Evolutionary conservation across 2,329 filamentous ascomycete species (phyloP), one percentile per base, ranked within the genome.

Genomic region (Ophiobolus disseminans): DNA sequence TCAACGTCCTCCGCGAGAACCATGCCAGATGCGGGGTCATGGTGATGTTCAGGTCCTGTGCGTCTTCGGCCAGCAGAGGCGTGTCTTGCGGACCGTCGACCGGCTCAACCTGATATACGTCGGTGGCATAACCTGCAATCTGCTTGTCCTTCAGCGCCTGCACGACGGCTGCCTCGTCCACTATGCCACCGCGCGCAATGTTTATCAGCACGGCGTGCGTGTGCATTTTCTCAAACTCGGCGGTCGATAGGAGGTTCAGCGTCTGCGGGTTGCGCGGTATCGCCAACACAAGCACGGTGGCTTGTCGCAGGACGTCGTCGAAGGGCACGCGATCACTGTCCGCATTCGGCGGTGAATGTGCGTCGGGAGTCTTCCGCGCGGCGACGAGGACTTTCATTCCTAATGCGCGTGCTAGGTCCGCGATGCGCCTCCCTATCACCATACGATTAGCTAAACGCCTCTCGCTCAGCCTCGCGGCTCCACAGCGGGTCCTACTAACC

Each of bases 1-100:
- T 66, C 48, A 78, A 69, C 4, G 79, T 82, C 54, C 68, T 74
- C 37, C 75, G 71, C 1, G 79, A 75, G 54, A 76, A 78, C 81
- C 81, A 84, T 1, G 82, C 81, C 30, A 82, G 52, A 67, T 84
- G 81, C 14, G 80, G 80, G 38, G 73, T 80, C 31, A 81, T 56
- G 0, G 80, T 75, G 50, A 84, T 63, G 50, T 82, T 82, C 10
- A 81, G 73, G 16, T 75, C 71, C 40, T 73, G 68, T 2, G 69
- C 69, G 14, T 78, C 76, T n/a, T 76, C 68, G 5, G 68, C 59
- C 19, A 81, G 57, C 36, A 82, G 63, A 0, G 75, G 73, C 5
- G 73, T 76, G 17, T 74, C 76, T 11, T 74, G 69, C 37, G 60
- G 52, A 0, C 67, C 67, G 30, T 71, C 74, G 3, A 71, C 74